These are phyloP conservation scores for Tylopilus plumbeoviolaceoides DNA, from an alignment of 768 basidiomycete genomes.

Conservation along the genomic window DNA sequence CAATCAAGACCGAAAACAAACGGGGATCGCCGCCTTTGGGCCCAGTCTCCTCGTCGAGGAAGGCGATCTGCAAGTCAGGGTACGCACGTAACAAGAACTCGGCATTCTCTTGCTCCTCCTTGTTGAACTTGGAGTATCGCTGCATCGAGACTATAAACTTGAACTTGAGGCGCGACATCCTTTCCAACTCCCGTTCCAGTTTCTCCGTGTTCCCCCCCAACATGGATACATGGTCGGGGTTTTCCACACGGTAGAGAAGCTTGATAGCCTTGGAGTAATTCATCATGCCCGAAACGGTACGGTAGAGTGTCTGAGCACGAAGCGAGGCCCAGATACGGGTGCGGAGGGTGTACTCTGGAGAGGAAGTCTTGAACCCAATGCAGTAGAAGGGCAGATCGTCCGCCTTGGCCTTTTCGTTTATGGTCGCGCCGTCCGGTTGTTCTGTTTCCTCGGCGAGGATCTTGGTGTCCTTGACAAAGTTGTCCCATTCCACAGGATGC, in stretches of 20 bases:
- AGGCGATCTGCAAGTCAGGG: constrained; percentile 97
- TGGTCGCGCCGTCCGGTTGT: constrained; percentile 45
- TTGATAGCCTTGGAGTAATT: constrained; percentile 99
- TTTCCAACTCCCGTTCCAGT: constrained; percentile 91
- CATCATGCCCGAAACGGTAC: constrained; percentile 99
- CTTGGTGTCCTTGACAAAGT: constrained; percentile 99
- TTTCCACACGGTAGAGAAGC: constrained; percentile 96
- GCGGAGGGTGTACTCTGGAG: constrained; percentile 96
- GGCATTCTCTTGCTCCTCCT: constrained; percentile 97
- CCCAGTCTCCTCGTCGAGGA: constrained; percentile 94
- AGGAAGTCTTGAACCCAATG: constrained; percentile 98
- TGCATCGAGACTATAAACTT: constrained; percentile 99
- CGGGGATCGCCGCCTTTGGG: constrained; percentile 83
- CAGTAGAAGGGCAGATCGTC: constrained; percentile 99
- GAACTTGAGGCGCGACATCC: constrained; percentile 97
- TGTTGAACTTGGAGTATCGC: constrained; percentile 98
- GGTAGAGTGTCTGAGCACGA: constrained; percentile 96
- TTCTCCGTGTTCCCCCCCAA: constrained; percentile 97
- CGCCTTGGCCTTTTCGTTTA: constrained; percentile 78
- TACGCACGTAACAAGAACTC: constrained; percentile 97
- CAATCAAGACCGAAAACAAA: constrained; percentile 90
- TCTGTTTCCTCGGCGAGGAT: constrained; percentile 91
- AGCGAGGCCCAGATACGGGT: constrained; percentile 99
- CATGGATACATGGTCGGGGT: constrained; percentile 93
- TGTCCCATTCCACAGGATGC: constrained; percentile 99